Conservation (phyloP, 2,329 filamentous ascomycete genomes). For the Neobulgaria alba region DNA sequence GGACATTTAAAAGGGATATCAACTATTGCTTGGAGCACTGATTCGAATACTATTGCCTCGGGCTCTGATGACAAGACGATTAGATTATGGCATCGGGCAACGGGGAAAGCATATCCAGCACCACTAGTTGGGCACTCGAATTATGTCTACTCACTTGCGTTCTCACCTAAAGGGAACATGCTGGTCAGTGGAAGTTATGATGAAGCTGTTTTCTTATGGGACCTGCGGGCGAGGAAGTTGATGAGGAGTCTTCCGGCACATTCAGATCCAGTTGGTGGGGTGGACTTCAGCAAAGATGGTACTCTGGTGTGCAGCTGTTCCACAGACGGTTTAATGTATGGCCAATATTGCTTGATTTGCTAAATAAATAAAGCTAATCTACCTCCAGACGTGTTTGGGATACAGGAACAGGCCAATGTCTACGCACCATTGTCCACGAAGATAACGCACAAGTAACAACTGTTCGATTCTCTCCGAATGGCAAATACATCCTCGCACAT, state of each 20-base stretch:
- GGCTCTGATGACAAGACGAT: conserved; percentile 96
- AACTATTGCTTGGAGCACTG: conserved; percentile 88
- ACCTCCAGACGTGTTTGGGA: conserved; percentile 92
- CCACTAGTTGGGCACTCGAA: conserved; percentile 84
- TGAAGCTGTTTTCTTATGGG: conserved; percentile 95
- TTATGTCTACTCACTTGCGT: conserved; percentile 89
- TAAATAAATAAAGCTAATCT: no score
- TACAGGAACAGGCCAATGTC: conserved; percentile 85
- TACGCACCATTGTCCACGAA: conserved; percentile 91
- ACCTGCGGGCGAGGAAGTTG: conserved; percentile 75
- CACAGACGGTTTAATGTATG: conserved; percentile 78
- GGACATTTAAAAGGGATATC: conserved; percentile 91
- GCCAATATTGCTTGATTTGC: no score
- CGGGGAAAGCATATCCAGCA: conserved; percentile 42
- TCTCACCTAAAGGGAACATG: conserved; percentile 97
- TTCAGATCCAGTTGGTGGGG: conserved; percentile 86
- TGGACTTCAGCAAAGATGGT: conserved; percentile 88
- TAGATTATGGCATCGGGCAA: conserved; percentile 75
- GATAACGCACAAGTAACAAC: conserved; percentile 85
- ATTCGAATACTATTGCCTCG: conserved; percentile 78
- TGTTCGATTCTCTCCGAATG: conserved; percentile 90
- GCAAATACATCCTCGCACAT: conserved; percentile 84
- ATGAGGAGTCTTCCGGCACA: conserved; percentile 92
- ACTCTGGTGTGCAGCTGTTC: conserved; percentile 88
- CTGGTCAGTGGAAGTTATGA: conserved; percentile 93